These are phyloP conservation scores for Gracilaria gracilis DNA, from an alignment of 23 red algal species.

Conservation along the genomic window DNA sequence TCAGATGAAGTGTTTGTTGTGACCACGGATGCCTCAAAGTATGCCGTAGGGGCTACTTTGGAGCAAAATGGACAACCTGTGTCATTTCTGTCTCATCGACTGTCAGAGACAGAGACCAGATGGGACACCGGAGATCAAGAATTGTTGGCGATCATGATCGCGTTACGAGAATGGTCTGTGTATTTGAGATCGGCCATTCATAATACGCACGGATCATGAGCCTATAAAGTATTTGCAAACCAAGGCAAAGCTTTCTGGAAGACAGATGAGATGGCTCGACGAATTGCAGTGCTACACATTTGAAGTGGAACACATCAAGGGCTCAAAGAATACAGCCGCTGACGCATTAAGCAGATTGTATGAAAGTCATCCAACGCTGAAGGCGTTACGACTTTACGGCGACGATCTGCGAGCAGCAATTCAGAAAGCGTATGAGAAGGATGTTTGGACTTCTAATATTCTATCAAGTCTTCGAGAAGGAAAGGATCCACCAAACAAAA, in stretches of 20 bases:
- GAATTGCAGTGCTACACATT: slow-evolving; percentile 28
- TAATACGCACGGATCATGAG: slow-evolving; percentile 33
- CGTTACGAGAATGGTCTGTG: slow-evolving; percentile 19
- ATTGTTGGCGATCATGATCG: slow-evolving; percentile 28
- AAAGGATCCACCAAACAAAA: background rate
- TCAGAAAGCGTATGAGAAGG: slow-evolving; percentile 22
- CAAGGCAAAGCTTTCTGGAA: slow-evolving; percentile 4
- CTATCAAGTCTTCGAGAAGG: slow-evolving; percentile 8
- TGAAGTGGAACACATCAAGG: background rate
- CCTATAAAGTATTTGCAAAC: slow-evolving; percentile 20
- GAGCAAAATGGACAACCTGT: slow-evolving; percentile 35
- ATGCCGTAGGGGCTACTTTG: slow-evolving; percentile 22
- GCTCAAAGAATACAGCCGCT: background rate
- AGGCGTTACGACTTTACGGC: background rate
- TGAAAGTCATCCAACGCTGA: background rate
- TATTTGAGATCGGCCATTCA: slow-evolving; percentile 19
- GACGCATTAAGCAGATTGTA: background rate
- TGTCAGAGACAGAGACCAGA: slow-evolving; percentile 15
- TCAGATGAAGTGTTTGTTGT: slow-evolving; percentile 15
- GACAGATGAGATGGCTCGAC: slow-evolving; percentile 41
- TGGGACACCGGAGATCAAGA: slow-evolving; percentile 39
- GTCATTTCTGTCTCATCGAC: slow-evolving; percentile 26
- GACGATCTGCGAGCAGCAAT: slow-evolving; percentile 17
- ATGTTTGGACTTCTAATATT: slow-evolving; percentile 20
- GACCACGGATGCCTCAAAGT: slow-evolving; percentile 41